Evolutionary conservation across 306 rosid genomes (phyloP), one percentile per base, ranked within the genome.

Genomic region (Casuarina equisetifolia): DNA sequence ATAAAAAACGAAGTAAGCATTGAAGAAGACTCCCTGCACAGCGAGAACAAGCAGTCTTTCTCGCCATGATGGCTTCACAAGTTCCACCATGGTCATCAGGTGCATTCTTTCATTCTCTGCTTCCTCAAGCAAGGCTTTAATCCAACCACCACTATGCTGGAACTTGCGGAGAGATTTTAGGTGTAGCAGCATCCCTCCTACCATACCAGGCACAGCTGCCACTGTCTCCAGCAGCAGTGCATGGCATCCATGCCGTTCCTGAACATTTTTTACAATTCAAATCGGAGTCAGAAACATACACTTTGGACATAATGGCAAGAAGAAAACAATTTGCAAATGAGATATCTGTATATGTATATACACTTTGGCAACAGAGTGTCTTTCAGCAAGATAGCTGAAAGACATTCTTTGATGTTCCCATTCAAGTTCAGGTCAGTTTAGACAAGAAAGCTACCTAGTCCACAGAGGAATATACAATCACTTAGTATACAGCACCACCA

Each of bases 61-160:
- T 25, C 89, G 88, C 97, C 97, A 91, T 3, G 10, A 80, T 0
- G 97, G 97, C 20, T 91, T 81, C 72, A 91, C 97, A 1, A 91
- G 88, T 80, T 91, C 97, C 76, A 80, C 88, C 94, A 91, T 88
- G 0, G 97, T 91, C 97, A 89, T 91, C 54, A 91, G 72, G 85
- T 91, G 97, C 97, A 91, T 89, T 80, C 97, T 89, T 83, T 89
- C 97, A 58, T 91, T 91, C 84, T 91, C 97, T 50, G 97, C 97
- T 74, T 91, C 97, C 74, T 91, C 97, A 2, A 91, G 91, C 75
- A 91, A 46, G 5, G 97, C 97, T 53, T 89, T 91, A 83, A 91
- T 76, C 94, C 97, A 91, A 9, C 97, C 94, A 0, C 94, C 94
- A 25, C 88, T 86, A 32, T 91, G 94, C 72, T 91, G 84, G 68